Evolutionary conservation across 1,139 yeast species (phyloP).

Genomic region (Hyphopichia buzzinii): DNA sequence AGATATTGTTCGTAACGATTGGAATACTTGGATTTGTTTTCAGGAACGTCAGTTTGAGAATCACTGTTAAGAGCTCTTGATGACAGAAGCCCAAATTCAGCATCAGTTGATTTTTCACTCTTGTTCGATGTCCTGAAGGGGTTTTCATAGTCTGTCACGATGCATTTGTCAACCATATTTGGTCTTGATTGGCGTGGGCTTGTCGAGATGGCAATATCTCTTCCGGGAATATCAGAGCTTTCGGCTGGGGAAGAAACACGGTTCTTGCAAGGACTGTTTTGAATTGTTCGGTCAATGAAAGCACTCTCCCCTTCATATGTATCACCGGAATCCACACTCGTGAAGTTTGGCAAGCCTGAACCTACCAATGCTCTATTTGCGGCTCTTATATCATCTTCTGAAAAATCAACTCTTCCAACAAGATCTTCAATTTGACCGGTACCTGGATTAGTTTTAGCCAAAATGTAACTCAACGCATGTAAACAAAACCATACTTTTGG

Average conservation of each 20-base stretch:
- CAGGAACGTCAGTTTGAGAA: not conserved
- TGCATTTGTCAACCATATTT: conserved; percentile 3
- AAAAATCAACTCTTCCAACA: conserved; percentile 61
- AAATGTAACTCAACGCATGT: conserved; percentile 80
- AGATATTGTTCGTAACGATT: conserved; percentile 5
- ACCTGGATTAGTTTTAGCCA: conserved; percentile 46
- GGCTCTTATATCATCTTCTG: conserved; percentile 62
- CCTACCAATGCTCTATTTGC: conserved; percentile 70
- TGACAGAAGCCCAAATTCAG: not conserved
- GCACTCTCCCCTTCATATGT: conserved; percentile 7
- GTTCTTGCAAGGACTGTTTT: not conserved
- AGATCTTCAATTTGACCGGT: conserved; percentile 65
- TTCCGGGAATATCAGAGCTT: conserved; percentile 1
- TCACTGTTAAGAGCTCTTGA: not conserved
- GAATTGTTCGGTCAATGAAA: not conserved
- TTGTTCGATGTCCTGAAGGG: conserved; percentile 2
- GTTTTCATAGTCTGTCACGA: conserved; percentile 2
- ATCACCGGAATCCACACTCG: conserved; percentile 36
- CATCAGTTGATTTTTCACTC: not conserved
- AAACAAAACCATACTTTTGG: conserved; percentile 94
- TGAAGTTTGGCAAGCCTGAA: conserved; percentile 63
- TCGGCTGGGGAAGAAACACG: not conserved
- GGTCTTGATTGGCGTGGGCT: conserved; percentile 1
- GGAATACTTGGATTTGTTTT: not conserved
- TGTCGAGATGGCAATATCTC: conserved; percentile 4